Base-by-base conservation (phyloP, 179 eudicot genomes). In the Beta lomatogona region DNA sequence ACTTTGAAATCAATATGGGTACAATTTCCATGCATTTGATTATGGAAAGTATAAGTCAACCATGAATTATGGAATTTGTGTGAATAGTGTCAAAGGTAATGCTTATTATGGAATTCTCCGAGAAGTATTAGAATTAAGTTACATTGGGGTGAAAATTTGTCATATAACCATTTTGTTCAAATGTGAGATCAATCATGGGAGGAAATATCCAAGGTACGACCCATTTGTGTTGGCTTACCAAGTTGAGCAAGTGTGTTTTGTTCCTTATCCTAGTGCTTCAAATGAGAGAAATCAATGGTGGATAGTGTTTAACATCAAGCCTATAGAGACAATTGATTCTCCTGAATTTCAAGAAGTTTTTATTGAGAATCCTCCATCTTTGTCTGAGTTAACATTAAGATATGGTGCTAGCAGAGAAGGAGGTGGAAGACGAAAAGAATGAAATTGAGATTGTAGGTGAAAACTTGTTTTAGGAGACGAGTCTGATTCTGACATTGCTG, bases 201-300 rank as follows among this genome's bases (percentile, higher is more conserved):
- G 18, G 4, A 77, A 48, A 48, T 63, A 19, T 25, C 41, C 5
- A n/a, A 46, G 11, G 21, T 77, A 28, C 31, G 31, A 28, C 31
- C 31, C 31, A 28, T 28, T 28, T 28, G 31, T 28, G 31, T 28
- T 28, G n/a, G 71, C 71, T 31, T 48, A 63, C 13, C 58, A 77
- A 44, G 79, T 22, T 21, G 44, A n/a, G 13, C 71, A 77, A 77
- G 79, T 77, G 9, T 77, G 53, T 45, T 63, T 44, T 77, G 44
- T 8, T 28, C 70, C 79, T 63, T 46, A 64, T n/a, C 71, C 79
- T 10, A 64, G 19, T 48, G 13, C 71, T 11, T 22, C 45, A 9
- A 73, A 73, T 6, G 31, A 73, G 2, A 53, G 63, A 28, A 21
- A 28, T 14, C n/a, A 54, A 54, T 73, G 77, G 44, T 73, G 12